Evolutionary conservation across 2,329 filamentous ascomycete genomes (phyloP), one percentile per base, ranked within the genome.

Genomic region (Westerdykella sp.): DNA sequence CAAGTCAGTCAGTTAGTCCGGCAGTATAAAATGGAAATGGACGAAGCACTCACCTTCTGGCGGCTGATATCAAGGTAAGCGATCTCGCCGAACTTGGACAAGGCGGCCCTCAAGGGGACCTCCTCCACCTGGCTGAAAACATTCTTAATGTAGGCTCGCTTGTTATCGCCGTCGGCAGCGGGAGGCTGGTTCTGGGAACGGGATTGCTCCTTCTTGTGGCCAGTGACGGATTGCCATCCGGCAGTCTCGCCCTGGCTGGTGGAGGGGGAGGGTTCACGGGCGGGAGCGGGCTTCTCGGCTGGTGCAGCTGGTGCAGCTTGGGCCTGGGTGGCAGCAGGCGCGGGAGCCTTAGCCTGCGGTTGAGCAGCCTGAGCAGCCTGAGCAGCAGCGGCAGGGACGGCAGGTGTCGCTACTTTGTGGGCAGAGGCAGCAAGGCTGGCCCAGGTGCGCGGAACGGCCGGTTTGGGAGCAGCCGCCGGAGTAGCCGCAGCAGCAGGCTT

Each of bases 81-180:
- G 38, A 83, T 64, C 62, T 82, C 79, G 49, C 80, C 80, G 41
- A 83, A 89, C 56, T 82, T 80, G 55, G 81, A 75, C 40, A 98
- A 74, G 42, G 80, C 77, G 41, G 77, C 75, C 67, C 78, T 84
- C 46, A 98, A 75, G 37, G 87, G 80, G 34, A 81, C 79, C 12
- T 82, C 78, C 63, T 87, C 79, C 41, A 98, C 83, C 71, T 89
- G 90, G 28, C 95, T 89, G 39, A 83, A 91, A 39, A 97, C 91
- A 58, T 91, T 95, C 76, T 95, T 95, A 69, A 98, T 88, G 69
- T 96, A 97, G 15, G 85, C 93, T 55, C 89, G 79, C 42, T 83
- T 83, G 49, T 80, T 80, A 50, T 91, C 84, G 60, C 87, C 85
- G 60, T 90, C 85, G 37, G 72, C 64, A 21, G 75, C 67, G 40